Evolutionary conservation across 225 moss, liverwort and hornwort genomes (phyloP).

Genomic region (Takakia lepidozioides): DNA sequence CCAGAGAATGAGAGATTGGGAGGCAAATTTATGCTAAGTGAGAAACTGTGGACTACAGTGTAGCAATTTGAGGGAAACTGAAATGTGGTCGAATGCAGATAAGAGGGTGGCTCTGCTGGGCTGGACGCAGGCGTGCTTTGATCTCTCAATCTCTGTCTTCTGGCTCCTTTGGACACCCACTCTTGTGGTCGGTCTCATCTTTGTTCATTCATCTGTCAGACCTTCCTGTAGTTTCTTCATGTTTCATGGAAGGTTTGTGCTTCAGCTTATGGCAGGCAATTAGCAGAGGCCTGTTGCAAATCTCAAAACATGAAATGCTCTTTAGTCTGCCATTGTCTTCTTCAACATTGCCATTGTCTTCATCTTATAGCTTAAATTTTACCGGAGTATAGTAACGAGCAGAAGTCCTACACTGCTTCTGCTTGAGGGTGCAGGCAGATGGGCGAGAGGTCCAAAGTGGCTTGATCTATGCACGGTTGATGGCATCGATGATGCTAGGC

Average conservation of each 20-base stretch:
- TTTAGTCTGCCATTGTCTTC: too few species aligned
- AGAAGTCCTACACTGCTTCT: too few species aligned
- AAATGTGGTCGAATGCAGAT: slow-evolving; percentile 50
- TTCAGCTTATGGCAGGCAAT: too few species aligned
- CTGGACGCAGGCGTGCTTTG: slow-evolving; percentile 74
- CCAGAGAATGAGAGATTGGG: too few species aligned
- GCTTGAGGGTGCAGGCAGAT: slow-evolving; percentile 73
- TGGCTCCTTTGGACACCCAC: slow-evolving; percentile 95
- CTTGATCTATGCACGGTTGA: slow-evolving; percentile 62
- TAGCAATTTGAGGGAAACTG: slow-evolving; percentile 2
- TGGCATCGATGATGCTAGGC: slow-evolving; percentile 86
- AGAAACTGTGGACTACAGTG: not conserved
- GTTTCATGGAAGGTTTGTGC: too few species aligned
- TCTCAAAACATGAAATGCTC: too few species aligned
- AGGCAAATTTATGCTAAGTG: too few species aligned
- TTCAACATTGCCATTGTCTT: too few species aligned
- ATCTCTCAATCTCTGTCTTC: slow-evolving; percentile 64
- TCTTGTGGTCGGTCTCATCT: slow-evolving; percentile 79
- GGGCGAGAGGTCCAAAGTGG: slow-evolving; percentile 90
- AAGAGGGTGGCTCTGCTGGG: slow-evolving; percentile 66
- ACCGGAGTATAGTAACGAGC: too few species aligned
- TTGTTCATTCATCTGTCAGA: too few species aligned
- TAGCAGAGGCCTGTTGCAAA: too few species aligned
- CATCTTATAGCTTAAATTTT: too few species aligned
- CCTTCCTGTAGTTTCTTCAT: not conserved